phyloP scores from a whole-genome alignment of 2,329 filamentous ascomycete species.

The Elsinoe necatrix region DNA sequence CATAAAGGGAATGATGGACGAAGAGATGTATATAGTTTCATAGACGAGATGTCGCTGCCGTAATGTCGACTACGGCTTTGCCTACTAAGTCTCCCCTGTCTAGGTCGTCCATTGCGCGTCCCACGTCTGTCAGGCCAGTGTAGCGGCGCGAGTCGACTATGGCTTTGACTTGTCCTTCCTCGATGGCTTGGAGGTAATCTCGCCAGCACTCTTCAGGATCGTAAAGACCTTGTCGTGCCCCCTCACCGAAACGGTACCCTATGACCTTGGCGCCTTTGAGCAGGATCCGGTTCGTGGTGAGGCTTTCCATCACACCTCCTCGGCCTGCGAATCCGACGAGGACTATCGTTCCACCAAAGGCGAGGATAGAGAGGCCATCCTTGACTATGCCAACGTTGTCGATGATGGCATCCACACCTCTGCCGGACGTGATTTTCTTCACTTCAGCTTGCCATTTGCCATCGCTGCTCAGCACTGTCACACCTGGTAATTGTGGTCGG shows the following conservation, averaged over 20 bases:
- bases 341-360: slow-evolving; percentile 46
- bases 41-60: slow-evolving; percentile 18
- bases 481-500: slow-evolving; percentile 33
- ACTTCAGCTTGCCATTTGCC: slow-evolving; percentile 46
- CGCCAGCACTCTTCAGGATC: slow-evolving; percentile 44
- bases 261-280: slow-evolving; percentile 46
- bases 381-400: slow-evolving; percentile 52
- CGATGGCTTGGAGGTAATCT: slow-evolving; percentile 42
- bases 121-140: slow-evolving; percentile 42
- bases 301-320: slow-evolving; percentile 45
- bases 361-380: slow-evolving; percentile 46
- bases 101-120: slow-evolving; percentile 45
- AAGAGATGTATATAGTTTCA: neutral
- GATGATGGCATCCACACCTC: slow-evolving; percentile 50
- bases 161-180: slow-evolving; percentile 42
- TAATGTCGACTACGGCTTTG: slow-evolving; percentile 46
- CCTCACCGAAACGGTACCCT: slow-evolving; percentile 53
- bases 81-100: slow-evolving; percentile 45
- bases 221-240: slow-evolving; percentile 41
- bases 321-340: slow-evolving; percentile 52
- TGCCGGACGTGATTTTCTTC: slow-evolving; percentile 38
- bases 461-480: slow-evolving; percentile 36
- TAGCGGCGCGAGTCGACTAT: slow-evolving; percentile 44
- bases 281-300: slow-evolving; percentile 48
- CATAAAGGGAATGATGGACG: neutral